Evolutionary conservation across 2,329 filamentous ascomycete species (phyloP), one percentile per base, ranked within the genome.

Genomic region (Phoma sp.): DNA sequence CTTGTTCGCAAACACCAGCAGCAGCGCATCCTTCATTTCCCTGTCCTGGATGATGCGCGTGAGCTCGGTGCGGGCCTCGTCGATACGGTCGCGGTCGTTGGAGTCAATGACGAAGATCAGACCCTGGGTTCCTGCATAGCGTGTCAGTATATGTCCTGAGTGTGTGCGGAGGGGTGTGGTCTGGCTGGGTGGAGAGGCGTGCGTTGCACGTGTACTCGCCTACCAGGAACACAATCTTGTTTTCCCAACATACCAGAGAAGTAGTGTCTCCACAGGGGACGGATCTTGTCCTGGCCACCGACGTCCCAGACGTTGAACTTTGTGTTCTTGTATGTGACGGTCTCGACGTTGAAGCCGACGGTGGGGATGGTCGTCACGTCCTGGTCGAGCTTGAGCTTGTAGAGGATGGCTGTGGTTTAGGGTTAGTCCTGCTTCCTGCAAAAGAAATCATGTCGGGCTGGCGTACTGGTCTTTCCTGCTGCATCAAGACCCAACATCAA

Each of bases 221-320:
- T 74, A 75, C 69, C 69, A 64, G 65, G 61, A 61, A 65, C 61
- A 48, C 55, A 57, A 31, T 58, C 59, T 27, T 61, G 52, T 32
- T 54, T 57, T 22, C 61, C 64, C 60, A 68, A 71, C 70, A 71
- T 96, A 76, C 78, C 79, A 82, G 96, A 93, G 88, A 98, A 99
- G 85, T 99, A 99, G 82, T 98, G 95, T 84, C 95, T 92, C 95
- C 95, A 99, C 76, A 99, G 85, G 77, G 95, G 95, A 80, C 95
- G 88, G 78, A 99, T 99, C 91, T 98, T 98, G 88, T 99, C 95
- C 85, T 99, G 95, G 80, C 95, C 95, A 85, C 95, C 95, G 76
- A 99, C 95, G 84, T 98, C 95, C 95, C 95, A 99, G 78, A 99
- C 95, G 79, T 94, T 98, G 86, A 99, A 99, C 80, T 96, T 92